Conservation (phyloP, 108 stramenopile genomes). For the Pinguiococcus pyrenoidosus region DNA sequence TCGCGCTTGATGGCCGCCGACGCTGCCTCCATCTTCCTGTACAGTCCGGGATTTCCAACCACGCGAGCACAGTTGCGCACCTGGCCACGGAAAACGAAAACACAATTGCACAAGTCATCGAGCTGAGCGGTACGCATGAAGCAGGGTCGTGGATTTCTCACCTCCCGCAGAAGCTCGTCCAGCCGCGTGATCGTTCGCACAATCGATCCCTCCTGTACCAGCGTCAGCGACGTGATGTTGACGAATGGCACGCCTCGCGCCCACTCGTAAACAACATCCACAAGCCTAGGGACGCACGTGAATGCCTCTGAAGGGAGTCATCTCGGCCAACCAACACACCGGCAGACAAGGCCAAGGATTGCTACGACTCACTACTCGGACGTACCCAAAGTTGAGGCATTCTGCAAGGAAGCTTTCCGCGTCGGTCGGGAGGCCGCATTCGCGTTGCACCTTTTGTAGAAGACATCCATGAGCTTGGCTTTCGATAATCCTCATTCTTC, state of each 20-base stretch:
- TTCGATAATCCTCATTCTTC: too few species aligned
- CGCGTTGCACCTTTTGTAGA: constrained; percentile 60
- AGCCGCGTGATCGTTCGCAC: constrained; percentile 83
- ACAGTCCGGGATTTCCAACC: constrained; percentile 85
- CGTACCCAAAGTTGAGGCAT: constrained; percentile 80
- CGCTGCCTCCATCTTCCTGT: constrained; percentile 85
- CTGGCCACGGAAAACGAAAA: too few species aligned
- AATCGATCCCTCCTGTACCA: constrained; percentile 87
- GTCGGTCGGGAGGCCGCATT: constrained; percentile 61
- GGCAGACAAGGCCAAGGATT: too few species aligned
- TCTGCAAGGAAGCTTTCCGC: constrained; percentile 58
- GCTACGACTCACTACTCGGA: constrained; percentile 55
- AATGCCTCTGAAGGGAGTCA: too few species aligned
- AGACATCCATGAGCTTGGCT: too few species aligned
- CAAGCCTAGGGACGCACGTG: too few species aligned
- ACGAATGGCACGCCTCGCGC: constrained; percentile 80
- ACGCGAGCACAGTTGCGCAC: constrained; percentile 83
- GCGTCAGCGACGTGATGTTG: constrained; percentile 55
- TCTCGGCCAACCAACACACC: too few species aligned
- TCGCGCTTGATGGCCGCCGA: constrained; percentile 82
- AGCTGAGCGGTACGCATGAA: too few species aligned
- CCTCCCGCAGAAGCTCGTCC: constrained; percentile 90
- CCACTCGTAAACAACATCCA: constrained; percentile 92
- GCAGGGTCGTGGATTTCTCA: too few species aligned
- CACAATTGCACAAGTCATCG: too few species aligned